Evolutionary conservation across 345 rosid genomes (phyloP), one percentile per base, ranked within the genome.

Genomic region (Anastatica hierochuntica): DNA sequence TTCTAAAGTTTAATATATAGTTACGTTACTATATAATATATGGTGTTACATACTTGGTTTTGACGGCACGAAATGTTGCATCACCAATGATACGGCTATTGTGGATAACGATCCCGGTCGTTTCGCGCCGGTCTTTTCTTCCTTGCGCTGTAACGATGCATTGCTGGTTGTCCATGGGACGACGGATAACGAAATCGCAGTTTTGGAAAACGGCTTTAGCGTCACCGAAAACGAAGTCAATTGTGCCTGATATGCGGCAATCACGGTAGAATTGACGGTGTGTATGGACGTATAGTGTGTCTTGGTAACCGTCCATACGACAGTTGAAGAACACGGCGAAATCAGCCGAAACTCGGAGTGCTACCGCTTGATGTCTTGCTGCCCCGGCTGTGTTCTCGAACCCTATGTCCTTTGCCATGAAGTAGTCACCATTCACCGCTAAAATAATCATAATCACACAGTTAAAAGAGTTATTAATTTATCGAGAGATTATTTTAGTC

Each of bases 101-200:
- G 5, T 81, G 84, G 67, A 86, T 69, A 41, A 90, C 74, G 10
- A 85, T 63, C 7, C 78, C 90, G 0, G 88, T 63, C 6, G 80
- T 49, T 7, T 74, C 69, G 2, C 69, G 74, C 0, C 59, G 6
- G 18, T 81, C 74, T 21, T 33, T 69, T 47, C 95, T 63, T 18
- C 94, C 94, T 16, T 85, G 88, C 0, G 95, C 95, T 0, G 90
- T 83, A 10, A 86, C 70, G 3, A 79, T 64, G 74, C 78, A 80
- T 6, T 55, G 61, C 15, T 85, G 95, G 44, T 55, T 49, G 0
- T 34, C 69, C 54, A 78, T 6, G 8, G 97, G 88, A 47, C 77
- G 77, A 40, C 79, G 69, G 12, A 83, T 66, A 7, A 82, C 57
- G 18, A 90, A 42, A 24, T 62, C 71, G 49, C 95, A 90, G 68